A percentile compares a stretch with the other conserved stretches of the same genome.
These are phyloP conservation scores for Penicillium chermesinum DNA, from an alignment of 495 filamentous ascomycete species.

Conservation along the genomic window DNA sequence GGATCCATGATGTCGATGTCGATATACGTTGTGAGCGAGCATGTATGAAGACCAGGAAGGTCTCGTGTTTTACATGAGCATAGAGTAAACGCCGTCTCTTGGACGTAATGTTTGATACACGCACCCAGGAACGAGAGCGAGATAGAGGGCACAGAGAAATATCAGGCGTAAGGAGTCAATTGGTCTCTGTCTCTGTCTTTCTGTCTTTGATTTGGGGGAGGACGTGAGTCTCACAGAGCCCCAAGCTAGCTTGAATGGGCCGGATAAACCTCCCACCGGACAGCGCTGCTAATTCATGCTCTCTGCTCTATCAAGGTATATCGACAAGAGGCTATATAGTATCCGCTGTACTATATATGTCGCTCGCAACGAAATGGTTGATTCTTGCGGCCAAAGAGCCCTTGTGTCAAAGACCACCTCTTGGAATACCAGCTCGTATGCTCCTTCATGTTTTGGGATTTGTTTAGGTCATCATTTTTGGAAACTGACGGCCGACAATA, in stretches of 20 bases:
- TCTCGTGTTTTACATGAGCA: slow-evolving; percentile 38
- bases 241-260: slow-evolving; percentile 43
- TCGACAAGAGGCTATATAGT: slow-evolving; percentile 64
- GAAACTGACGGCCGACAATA: background rate
- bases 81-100: slow-evolving; percentile 5
- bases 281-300: slow-evolving; percentile 48
- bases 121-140: slow-evolving; percentile 11
- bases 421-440: background rate
- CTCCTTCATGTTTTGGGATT: background rate
- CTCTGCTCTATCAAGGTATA: slow-evolving; percentile 59
- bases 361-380: slow-evolving; percentile 30
- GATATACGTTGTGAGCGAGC: background rate
- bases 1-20: background rate
- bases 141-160: slow-evolving; percentile 20
- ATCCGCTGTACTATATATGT: slow-evolving; percentile 51
- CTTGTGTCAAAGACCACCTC: background rate
- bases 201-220: slow-evolving; percentile 17
- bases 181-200: slow-evolving; percentile 32
- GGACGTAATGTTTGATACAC: slow-evolving; percentile 9
- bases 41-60: slow-evolving; percentile 4
- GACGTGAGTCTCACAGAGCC: slow-evolving; percentile 39
- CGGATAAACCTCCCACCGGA: slow-evolving; percentile 33
- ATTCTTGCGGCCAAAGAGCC: slow-evolving; percentile 8
- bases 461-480: background rate
- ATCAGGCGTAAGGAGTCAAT: slow-evolving; percentile 42